A percentile compares a stretch with the other conserved stretches of the same genome.
These are phyloP conservation scores for Plasmodium coatneyi DNA, from an alignment of 169 alveolate species.

Conservation along the genomic window DNA sequence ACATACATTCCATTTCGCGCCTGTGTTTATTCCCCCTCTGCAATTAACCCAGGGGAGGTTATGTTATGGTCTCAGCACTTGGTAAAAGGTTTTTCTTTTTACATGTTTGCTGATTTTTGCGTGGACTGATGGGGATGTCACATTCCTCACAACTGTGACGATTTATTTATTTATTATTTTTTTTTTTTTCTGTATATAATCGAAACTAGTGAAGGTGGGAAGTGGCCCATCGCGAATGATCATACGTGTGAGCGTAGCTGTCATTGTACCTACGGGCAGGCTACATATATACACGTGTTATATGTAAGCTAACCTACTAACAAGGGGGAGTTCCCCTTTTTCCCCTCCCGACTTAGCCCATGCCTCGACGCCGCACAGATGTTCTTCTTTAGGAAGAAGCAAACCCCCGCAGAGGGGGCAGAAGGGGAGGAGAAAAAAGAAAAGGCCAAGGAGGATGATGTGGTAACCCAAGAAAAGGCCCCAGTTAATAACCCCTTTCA, in stretches of 20 bases:
- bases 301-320: background rate
- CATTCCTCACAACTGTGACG: background rate
- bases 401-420: background rate
- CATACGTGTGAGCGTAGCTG: background rate
- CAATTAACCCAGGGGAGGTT: background rate
- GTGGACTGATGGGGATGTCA: background rate
- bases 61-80: background rate
- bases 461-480: background rate
- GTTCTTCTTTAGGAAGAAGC: conserved; percentile 21
- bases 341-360: too few species aligned
- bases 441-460: background rate
- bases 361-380: background rate
- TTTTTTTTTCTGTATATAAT: background rate
- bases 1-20: background rate
- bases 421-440: background rate
- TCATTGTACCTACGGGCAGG: background rate
- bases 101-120: background rate
- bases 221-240: background rate
- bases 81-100: background rate
- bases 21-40: background rate
- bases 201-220: background rate
- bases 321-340: background rate
- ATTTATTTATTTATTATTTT: background rate
- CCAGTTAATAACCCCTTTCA: conserved; percentile 45
- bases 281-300: background rate